Percentiles rank a stretch among this genome's conserved stretches.
Conservation (phyloP, 257 asterid genomes). For the Salvia rosmarinus region DNA sequence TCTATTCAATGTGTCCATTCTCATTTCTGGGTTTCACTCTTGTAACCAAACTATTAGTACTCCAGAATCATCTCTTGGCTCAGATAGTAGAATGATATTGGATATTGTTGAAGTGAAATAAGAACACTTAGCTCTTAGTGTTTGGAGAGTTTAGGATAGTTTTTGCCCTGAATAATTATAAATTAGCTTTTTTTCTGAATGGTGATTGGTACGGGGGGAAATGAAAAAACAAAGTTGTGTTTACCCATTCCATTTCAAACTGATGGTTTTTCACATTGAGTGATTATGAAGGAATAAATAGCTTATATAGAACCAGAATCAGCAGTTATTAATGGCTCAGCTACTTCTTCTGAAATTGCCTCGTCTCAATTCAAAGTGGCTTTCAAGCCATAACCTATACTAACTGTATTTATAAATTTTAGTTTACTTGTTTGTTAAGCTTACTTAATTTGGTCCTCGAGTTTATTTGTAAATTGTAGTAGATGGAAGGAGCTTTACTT, state of each 20-base stretch:
- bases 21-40: not conserved
- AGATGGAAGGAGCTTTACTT: constrained; percentile 16
- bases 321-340: not conserved
- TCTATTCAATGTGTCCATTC: not conserved
- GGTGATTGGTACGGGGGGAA: constrained; percentile 9
- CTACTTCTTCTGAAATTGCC: constrained; percentile 11
- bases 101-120: constrained; percentile 19
- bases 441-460: not conserved
- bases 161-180: not conserved
- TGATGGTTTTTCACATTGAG: constrained; percentile 20
- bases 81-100: constrained; percentile 6
- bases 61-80: constrained; percentile 22
- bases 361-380: not conserved
- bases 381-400: constrained; percentile 15
- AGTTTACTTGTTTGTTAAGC: not conserved
- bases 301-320: not conserved
- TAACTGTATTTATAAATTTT: not conserved
- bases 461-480: constrained; percentile 8
- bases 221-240: constrained; percentile 7
- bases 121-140: not conserved
- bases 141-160: not conserved
- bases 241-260: constrained; percentile 7
- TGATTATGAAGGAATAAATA: not conserved
- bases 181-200: not conserved
- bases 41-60: not conserved